Evolutionary conservation across 371 early-diverging fungal species (phyloP), one percentile per base, ranked within the genome.

Genomic region (Parasitella parasitica): DNA sequence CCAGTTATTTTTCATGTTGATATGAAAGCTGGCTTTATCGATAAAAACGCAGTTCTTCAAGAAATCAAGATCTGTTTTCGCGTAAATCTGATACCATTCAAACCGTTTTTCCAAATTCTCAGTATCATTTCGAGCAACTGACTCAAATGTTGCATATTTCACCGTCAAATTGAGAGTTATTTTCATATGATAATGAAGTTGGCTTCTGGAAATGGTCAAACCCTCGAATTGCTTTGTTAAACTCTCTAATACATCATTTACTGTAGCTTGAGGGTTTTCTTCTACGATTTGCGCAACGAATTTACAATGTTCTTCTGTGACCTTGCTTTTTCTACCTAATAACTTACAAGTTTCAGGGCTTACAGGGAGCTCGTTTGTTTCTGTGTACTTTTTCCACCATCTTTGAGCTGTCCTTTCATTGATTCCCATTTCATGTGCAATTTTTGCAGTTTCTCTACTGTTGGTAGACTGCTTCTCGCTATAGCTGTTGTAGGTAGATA

Each of bases 1-100:
- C 53, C 53, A 52, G 53, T 52, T 52, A 35, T 52, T 52, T n/a
- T n/a, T 41, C 61, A 66, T 66, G 34, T 66, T 57, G 28, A 66
- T 66, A 32, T 58, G 38, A 27, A 61, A 66, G 8, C 50, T 51
- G 16, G 59, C 55, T 62, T 55, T 63, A 28, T 62, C 63, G 6
- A 67, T 52, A 51, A 67, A 62, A 30, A 53, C 67, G 27, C 48
- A 57, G 28, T 61, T 57, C 28, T 52, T 7, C 5, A 61, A 32
- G 18, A 54, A 66, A 35, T 66, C 48, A 53, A 66, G 56, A 54
- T 66, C 61, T 11, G 53, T 39, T 16, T 43, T 57, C 8, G 16
- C 24, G 37, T 3, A 49, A 52, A 41, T 18, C 7, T 52, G 20
- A 12, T 22, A 11, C 60, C 60, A 59, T 1, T 24, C 30, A n/a